Evolutionary conservation across 2,329 filamentous ascomycete species (phyloP).

Genomic region (Phialemonium atrogriseum): DNA sequence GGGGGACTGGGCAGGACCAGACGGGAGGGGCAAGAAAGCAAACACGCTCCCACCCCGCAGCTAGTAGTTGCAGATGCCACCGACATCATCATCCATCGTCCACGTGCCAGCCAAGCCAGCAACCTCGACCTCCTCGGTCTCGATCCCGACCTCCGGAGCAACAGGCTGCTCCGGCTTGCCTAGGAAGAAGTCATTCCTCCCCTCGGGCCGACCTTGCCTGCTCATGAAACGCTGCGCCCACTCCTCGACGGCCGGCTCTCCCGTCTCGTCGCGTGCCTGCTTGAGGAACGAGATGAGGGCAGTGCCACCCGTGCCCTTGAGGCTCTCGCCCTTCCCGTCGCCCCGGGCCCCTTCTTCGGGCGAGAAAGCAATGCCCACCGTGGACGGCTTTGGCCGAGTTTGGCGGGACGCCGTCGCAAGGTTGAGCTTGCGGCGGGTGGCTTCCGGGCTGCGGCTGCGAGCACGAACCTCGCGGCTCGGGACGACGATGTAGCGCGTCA

Average conservation of each 20-base stretch:
- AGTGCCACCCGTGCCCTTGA: conserved; percentile 88
- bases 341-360: not conserved
- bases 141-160: conserved; percentile 24
- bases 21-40: too few species aligned
- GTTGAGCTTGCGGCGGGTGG: conserved; percentile 44
- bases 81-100: conserved; percentile 78
- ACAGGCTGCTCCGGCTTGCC: conserved; percentile 41
- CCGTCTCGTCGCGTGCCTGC: conserved; percentile 92
- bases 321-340: conserved; percentile 40
- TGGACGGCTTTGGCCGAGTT: conserved; percentile 15
- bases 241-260: conserved; percentile 72
- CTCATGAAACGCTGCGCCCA: conserved; percentile 54
- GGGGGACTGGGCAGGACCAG: too few species aligned
- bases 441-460: conserved; percentile 49
- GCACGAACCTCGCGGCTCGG: conserved; percentile 70
- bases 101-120: conserved; percentile 73
- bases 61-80: conserved; percentile 50
- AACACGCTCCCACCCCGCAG: not conserved
- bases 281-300: conserved; percentile 93
- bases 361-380: too few species aligned
- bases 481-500: conserved; percentile 89
- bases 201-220: conserved; percentile 38
- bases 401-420: conserved; percentile 51
- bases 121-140: conserved; percentile 38
- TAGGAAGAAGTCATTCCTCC: conserved; percentile 48